Evolutionary conservation across 1,139 yeast species (phyloP).

Genomic region (Sugiyamaella novakii): DNA sequence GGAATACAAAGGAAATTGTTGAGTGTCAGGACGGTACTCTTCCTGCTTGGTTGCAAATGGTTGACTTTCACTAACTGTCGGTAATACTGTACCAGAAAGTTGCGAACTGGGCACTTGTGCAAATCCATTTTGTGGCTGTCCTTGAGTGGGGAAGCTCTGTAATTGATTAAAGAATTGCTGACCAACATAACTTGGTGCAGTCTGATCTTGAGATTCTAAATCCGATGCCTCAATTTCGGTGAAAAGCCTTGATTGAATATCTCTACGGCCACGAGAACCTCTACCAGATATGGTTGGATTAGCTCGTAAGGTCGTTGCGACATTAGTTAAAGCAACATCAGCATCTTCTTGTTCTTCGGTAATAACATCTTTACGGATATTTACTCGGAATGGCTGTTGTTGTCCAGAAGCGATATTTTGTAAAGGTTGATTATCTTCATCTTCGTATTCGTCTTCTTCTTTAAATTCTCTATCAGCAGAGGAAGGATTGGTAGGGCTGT

Average conservation of each 20-base stretch:
- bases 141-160: conserved; percentile 28
- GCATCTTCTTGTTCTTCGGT: conserved; percentile 40
- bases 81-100: neutral
- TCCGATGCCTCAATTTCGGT: conserved; percentile 49
- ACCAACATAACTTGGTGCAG: conserved; percentile 19
- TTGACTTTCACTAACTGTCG: neutral
- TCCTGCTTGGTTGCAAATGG: neutral
- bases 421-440: conserved; percentile 21
- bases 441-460: conserved; percentile 23
- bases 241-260: conserved; percentile 57
- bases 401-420: conserved; percentile 17
- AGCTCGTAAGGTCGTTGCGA: conserved; percentile 39
- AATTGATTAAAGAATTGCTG: conserved; percentile 31
- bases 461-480: conserved; percentile 1
- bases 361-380: conserved; percentile 39
- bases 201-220: conserved; percentile 26
- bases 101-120: conserved; percentile 5
- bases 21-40: neutral
- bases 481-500: neutral
- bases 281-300: conserved; percentile 39
- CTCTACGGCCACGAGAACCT: conserved; percentile 46
- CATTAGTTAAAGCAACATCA: conserved; percentile 37
- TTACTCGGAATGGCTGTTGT: conserved; percentile 34
- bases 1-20: neutral
- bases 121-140: conserved; percentile 6